Evolutionary conservation across 2,329 filamentous ascomycete genomes (phyloP), one percentile per base, ranked within the genome.

Genomic region (Rutstroemia sp.): DNA sequence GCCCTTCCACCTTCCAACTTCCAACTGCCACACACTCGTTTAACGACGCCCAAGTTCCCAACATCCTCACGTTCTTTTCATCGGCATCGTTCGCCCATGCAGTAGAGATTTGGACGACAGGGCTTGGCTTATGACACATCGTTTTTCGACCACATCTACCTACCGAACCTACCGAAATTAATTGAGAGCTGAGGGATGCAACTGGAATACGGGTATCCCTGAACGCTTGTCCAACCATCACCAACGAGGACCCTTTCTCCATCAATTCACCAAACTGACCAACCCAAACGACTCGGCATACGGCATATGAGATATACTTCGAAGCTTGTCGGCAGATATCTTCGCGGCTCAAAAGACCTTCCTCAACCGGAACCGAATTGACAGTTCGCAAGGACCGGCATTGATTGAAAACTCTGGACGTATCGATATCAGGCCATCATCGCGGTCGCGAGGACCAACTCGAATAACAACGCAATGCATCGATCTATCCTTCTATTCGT

Each of bases 141-240:
- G 27, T 8, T 12, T n/a, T 30, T 30, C 27, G 27, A 30, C 9
- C 27, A 30, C 25, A 46, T 16, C 27, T 16, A 47, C 34, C 18
- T n/a, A 41, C 14, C 34, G 5, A n/a, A 23, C 30, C 51, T 25
- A 18, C 41, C 41, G 51, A 53, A 47, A 53, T 53, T 53, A 47
- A 27, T 46, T 38, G 27, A 4, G 34, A 37, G 27, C n/a, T 62
- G 76, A 82, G 48, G 86, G 85, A 67, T 87, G 87, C 63, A 82
- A 87, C 65, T 79, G 81, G 70, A 73, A 82, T 49, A 77, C 83
- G 18, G 50, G 49, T 41, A 41, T 54, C 44, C 51, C 52, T 48
- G 44, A 34, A 54, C 39, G n/a, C 39, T 41, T 41, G 39, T 7
- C 39, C 39, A 41, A 41, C 39, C 39, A 4, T 41, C 39, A 41